Conservation (phyloP, 2,329 filamentous ascomycete genomes). For the Ophiostoma australiae region DNA sequence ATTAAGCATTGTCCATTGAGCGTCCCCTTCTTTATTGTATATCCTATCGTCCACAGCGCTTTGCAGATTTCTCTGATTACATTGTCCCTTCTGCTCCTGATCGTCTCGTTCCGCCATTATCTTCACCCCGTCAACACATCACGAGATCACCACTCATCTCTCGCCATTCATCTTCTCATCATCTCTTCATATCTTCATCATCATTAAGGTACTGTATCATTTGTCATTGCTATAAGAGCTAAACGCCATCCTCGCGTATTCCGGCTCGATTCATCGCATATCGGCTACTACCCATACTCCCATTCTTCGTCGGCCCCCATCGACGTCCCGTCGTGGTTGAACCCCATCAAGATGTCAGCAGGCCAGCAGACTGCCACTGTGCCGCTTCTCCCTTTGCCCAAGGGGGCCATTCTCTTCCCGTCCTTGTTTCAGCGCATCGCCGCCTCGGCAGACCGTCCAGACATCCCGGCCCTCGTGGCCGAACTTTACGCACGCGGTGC, state of each 20-base stretch:
- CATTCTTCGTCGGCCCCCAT: not conserved
- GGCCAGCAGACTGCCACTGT: constrained; percentile 46
- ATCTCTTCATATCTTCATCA: not conserved
- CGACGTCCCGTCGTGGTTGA: not conserved
- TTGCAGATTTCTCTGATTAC: not conserved
- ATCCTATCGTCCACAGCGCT: not conserved
- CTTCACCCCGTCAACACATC: not conserved
- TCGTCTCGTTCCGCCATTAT: not conserved
- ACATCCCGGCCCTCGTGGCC: constrained; percentile 82
- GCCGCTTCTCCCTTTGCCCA: constrained; percentile 76
- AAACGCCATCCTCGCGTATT: not conserved
- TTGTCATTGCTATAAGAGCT: not conserved
- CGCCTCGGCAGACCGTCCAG: constrained; percentile 71
- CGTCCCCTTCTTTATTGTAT: not conserved
- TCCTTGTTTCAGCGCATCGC: constrained; percentile 80
- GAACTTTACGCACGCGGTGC: constrained; percentile 74
- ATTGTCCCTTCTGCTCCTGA: not conserved
- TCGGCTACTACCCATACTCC: not conserved
- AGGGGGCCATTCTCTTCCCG: constrained; percentile 76
- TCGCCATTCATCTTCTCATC: not conserved
- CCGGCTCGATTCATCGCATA: not conserved
- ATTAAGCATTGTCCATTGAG: not conserved
- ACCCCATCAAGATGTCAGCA: constrained; percentile 27
- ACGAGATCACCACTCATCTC: not conserved
- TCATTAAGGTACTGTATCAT: not conserved